Base-by-base conservation (phyloP, 257 asterid species). In the Henckelia pumila region DNA sequence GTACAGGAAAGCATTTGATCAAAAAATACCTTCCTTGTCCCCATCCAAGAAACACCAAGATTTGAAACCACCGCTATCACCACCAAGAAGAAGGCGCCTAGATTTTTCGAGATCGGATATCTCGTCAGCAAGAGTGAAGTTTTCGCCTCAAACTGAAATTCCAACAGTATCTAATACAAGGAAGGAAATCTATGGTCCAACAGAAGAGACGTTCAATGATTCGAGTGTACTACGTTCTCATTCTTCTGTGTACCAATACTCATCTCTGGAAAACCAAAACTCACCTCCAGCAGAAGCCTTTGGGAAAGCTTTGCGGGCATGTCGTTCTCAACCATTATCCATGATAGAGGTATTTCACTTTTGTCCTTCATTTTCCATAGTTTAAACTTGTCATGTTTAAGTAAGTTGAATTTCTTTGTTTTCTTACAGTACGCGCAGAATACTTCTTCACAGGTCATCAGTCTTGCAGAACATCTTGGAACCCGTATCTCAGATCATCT, bases 251-350 rank as follows among this genome's bases (percentile, higher is more conserved):
- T 87, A 89, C 49, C 95, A 84, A 71, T 75, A 80, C 65, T 74
- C 90, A 44, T 79, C 78, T 67, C 70, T 72, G 57, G 72, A 85
- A 44, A 83, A 68, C 77, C 75, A 84, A 82, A 76, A 76, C 63
- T 81, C 91, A 55, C 91, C 91, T 32, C 82, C 78, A 0, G 79
- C 78, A 29, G 88, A 81, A 62, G 26, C 84, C 17, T 57, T 78
- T 26, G 82, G 81, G 23, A 81, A 76, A 75, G 78, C 82, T 35
- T 37, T 83, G 50, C 95, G 96, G 29, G 91, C 96, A 10, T 94
- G 96, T 66, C 89, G 85, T 76, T 95, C 99, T 74, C 99, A 95
- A 61, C 99, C 99, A 2, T 71, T 89, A 75, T 91, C 96, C 68
- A 87, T 89, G 96, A 79, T 77, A 84, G 98, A 91, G 99, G 99